Percentiles rank a stretch among this genome's conserved stretches.
These are phyloP conservation scores for Camelina laxa DNA, from an alignment of 345 rosid species.

Conservation along the genomic window DNA sequence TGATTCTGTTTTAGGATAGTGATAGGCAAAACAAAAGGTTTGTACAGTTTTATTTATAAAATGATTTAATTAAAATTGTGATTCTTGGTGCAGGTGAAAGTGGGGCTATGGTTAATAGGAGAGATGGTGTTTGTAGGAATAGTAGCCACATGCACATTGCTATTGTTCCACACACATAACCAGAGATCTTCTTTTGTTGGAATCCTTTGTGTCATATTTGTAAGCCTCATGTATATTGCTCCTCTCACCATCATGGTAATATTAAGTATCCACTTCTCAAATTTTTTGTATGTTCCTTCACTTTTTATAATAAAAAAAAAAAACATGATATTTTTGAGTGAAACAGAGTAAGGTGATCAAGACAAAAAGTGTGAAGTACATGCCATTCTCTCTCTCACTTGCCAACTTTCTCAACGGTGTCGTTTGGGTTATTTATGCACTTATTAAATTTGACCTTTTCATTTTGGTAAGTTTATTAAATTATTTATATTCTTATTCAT, in stretches of 20 bases:
- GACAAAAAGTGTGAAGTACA: constrained; percentile 63
- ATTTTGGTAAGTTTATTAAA: constrained; percentile 47
- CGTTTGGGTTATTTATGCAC: constrained; percentile 55
- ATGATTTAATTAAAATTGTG: neutral
- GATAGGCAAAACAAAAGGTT: constrained; percentile 25
- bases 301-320: neutral
- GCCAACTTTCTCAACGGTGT: constrained; percentile 52
- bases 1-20: constrained; percentile 22
- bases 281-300: neutral
- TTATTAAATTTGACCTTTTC: constrained; percentile 52
- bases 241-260: constrained; percentile 68
- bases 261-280: neutral
- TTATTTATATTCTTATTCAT: neutral
- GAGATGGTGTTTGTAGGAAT: constrained; percentile 45
- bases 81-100: constrained; percentile 39
- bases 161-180: constrained; percentile 46
- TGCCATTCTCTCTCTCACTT: constrained; percentile 62
- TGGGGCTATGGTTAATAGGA: constrained; percentile 43
- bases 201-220: constrained; percentile 45
- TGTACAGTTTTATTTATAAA: neutral
- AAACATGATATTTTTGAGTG: neutral
- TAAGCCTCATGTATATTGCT: constrained; percentile 58
- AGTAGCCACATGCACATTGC: constrained; percentile 46
- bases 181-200: constrained; percentile 46
- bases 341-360: constrained; percentile 53